Base-by-base conservation (phyloP, 352 stramenopile genomes). In the Phytophthora pinifolia region DNA sequence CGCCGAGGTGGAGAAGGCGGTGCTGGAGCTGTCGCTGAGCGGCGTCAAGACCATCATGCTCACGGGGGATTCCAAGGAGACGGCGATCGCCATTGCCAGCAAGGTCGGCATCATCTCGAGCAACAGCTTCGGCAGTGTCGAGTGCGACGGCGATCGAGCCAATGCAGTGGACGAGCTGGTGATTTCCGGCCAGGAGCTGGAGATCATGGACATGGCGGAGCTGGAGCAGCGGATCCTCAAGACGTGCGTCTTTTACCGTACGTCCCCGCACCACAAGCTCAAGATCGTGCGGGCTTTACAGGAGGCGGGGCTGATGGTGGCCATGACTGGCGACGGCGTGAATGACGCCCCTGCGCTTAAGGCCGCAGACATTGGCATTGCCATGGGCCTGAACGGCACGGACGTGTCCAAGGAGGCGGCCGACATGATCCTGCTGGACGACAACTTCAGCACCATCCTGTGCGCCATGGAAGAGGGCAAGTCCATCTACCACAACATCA, bases 281-380 rank as follows among this genome's bases (percentile, higher is more conserved):
- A 94, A 93, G 51, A 97, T 99, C 60, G 96, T 99, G 8, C 78
- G 86, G 6, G 94, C 91, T 13, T 81, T 98, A 9, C 94, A 98
- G 63, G 73, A 86, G 38, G 75, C 72, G 14, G 76, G 78, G 2
- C 35, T 88, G 34, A 79, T 88, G 66, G 94, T 99, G 36, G 97
- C 96, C 6, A 98, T 99, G 79, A 99, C 97, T n/a, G 97, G 97
- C n/a, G 97, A 99, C 62, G 97, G 97, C 31, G 98, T 98, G 12
- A 99, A 99, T 72, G 97, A 99, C 74, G 97, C 97, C 6, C 97
- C 97, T 15, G 96, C 97, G 4, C 76, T 99, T 8, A 99, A 98
- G 65, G 93, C 78, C 1, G 94, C 95, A 14, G 93, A 99, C 56
- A 98, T 99, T 65, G 92, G 94, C 29, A 97, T 98, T 67, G 96